Base-by-base conservation (phyloP, 1,139 yeast species). In the Hemisphaericaspora xylanilytica region DNA sequence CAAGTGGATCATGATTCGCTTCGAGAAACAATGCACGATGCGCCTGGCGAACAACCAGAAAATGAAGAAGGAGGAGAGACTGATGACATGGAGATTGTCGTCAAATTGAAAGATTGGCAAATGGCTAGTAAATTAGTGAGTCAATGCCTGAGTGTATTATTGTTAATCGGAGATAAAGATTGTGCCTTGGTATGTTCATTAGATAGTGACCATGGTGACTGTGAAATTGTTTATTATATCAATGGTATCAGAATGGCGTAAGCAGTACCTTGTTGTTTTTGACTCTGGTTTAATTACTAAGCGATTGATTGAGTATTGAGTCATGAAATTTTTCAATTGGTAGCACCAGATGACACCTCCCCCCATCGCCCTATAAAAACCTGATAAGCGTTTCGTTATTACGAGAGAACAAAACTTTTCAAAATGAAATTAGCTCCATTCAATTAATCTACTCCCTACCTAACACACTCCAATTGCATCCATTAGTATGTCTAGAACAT, bases 201-300 rank as follows among this genome's bases (percentile, higher is more conserved):
- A 29, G 84, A 79, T 41, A 84, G 79, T 42, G 81, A 75, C 36
- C 66, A 72, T 13, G 79, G 75, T 27, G 77, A 74, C 30, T 75
- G 76, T 29, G 82, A 79, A 46, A 67, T 81, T 13, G 62, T 78
- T 4, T 80, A 76, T 51, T 77, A 73, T 49, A 66, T 78, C 20
- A 67, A 61, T 45, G 78, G 71, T 3, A 49, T 68, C 5, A 56
- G 58, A 36, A 24, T n/a, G n/a, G n/a, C n/a, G n/a, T n/a, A n/a
- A n/a, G n/a, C n/a, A n/a, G n/a, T n/a, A n/a, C n/a, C n/a, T n/a
- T n/a, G n/a, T n/a, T n/a, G n/a, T n/a, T n/a, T 27, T 27, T 25
- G 28, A 25, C 28, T 25, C 28, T 13, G 3, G 4, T 25, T 25
- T 8, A 25, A 12, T n/a, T n/a, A n/a, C n/a, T n/a, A n/a, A n/a